Evolutionary conservation across 805 yeast species (phyloP).

Genomic region (Candida michaelii): DNA sequence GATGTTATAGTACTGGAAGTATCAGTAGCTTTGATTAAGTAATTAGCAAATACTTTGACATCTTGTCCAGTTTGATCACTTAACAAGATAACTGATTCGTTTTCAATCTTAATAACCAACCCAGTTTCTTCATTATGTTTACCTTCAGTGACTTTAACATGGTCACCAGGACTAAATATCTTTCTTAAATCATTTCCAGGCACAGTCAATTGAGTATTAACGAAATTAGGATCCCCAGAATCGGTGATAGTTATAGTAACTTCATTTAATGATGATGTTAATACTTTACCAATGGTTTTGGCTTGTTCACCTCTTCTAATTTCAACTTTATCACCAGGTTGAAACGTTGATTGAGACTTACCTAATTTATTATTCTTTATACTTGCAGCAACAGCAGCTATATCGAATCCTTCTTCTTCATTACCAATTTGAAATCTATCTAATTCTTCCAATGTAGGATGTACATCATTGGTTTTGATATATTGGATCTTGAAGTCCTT

Average conservation of each 20-base stretch:
- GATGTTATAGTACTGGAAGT: constrained; percentile 56
- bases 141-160: constrained; percentile 89
- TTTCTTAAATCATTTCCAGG: constrained; percentile 83
- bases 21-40: constrained; percentile 88
- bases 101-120: constrained; percentile 77
- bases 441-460: constrained; percentile 85
- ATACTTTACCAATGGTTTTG: constrained; percentile 79
- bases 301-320: constrained; percentile 92
- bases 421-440: constrained; percentile 74
- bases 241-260: constrained; percentile 51
- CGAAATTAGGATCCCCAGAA: constrained; percentile 55
- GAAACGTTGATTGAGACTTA: constrained; percentile 51
- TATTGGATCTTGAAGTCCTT: constrained; percentile 84
- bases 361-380: constrained; percentile 52
- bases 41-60: constrained; percentile 89
- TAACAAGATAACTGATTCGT: constrained; percentile 84
- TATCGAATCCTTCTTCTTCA: constrained; percentile 81
- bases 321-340: constrained; percentile 93
- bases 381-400: constrained; percentile 83
- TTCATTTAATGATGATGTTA: constrained; percentile 58
- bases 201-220: constrained; percentile 68
- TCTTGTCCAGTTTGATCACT: constrained; percentile 88
- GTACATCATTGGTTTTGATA: constrained; percentile 76
- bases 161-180: constrained; percentile 88
- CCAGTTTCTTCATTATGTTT: constrained; percentile 94